A percentile compares a stretch with the other conserved stretches of the same genome.
Evolutionary conservation across 192 early-diverging fungal genomes (phyloP).

Genomic region (Linnemannia schmuckeri): DNA sequence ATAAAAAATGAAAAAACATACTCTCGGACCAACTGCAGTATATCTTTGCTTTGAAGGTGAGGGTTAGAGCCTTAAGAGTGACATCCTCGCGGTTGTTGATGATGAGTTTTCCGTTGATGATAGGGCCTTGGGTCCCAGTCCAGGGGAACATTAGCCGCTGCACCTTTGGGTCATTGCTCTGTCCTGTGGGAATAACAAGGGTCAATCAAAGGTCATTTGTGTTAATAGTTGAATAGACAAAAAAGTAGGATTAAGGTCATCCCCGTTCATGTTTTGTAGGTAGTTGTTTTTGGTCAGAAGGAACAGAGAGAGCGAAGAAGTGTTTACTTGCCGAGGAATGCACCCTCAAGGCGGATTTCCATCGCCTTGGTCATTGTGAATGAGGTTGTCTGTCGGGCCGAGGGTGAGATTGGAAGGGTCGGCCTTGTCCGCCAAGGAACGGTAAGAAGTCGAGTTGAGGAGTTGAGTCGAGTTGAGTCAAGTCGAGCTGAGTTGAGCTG

Average conservation of each 20-base stretch:
- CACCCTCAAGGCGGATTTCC: constrained; percentile 34
- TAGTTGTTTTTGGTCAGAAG: not conserved
- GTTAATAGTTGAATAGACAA: not conserved
- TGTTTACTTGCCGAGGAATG: constrained; percentile 34
- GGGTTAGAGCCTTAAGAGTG: constrained; percentile 33
- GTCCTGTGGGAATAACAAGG: constrained; percentile 2
- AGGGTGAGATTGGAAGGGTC: not conserved
- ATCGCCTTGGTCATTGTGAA: constrained; percentile 35
- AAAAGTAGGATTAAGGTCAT: not conserved
- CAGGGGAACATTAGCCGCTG: constrained; percentile 46
- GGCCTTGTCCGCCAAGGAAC: no score
- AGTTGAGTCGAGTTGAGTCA: no score
- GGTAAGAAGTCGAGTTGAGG: no score
- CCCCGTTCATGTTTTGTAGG: not conserved
- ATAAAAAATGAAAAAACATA: not conserved
- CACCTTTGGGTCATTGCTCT: constrained; percentile 26
- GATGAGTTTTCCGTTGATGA: constrained; percentile 52
- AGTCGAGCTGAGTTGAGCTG: no score
- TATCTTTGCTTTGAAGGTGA: constrained; percentile 48
- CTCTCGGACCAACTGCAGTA: constrained; percentile 39
- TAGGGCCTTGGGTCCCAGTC: constrained; percentile 47
- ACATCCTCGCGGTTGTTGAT: constrained; percentile 40
- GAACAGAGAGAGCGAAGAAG: not conserved
- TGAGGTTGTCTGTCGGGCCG: not conserved
- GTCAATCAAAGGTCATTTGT: not conserved